These are phyloP conservation scores for Zygoascus flipseniorum DNA, from an alignment of 805 yeast genomes.

Conservation along the genomic window DNA sequence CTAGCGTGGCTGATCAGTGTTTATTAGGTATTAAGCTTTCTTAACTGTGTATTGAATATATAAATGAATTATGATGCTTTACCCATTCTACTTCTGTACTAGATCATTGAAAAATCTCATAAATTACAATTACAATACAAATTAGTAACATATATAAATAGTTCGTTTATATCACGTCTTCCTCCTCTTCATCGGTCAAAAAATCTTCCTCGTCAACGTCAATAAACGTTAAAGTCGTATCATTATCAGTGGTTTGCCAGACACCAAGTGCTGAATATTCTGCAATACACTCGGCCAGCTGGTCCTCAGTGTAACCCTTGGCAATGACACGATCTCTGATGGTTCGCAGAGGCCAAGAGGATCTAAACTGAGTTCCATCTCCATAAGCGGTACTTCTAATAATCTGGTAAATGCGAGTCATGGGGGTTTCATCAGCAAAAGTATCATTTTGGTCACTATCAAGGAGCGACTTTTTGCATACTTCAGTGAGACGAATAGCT, in stretches of 20 bases:
- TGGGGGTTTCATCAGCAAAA: conserved; percentile 47
- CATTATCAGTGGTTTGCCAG: conserved; percentile 70
- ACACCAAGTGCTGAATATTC: conserved; percentile 66
- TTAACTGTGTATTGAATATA: background rate
- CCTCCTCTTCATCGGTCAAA: background rate
- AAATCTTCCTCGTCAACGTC: conserved; percentile 6
- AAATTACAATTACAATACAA: background rate
- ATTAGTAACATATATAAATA: background rate
- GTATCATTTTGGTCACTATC: conserved; percentile 41
- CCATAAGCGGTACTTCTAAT: conserved; percentile 50
- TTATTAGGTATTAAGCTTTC: background rate
- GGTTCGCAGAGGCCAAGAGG: conserved; percentile 36
- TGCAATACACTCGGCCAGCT: conserved; percentile 63
- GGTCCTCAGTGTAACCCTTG: conserved; percentile 76
- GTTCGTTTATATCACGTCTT: background rate
- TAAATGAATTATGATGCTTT: background rate
- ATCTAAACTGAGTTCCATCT: conserved; percentile 29
- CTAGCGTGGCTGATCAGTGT: background rate
- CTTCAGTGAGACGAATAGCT: conserved; percentile 78
- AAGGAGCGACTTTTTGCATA: conserved; percentile 75
- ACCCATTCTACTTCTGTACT: background rate
- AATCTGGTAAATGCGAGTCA: conserved; percentile 63
- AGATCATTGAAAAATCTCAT: too few relatives aligned
- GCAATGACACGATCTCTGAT: conserved; percentile 60
- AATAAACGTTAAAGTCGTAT: conserved; percentile 13